Percentiles rank a stretch among this genome's conserved stretches.
Conservation (phyloP, 441 rosid species). For the Pelargonium citronellum region DNA sequence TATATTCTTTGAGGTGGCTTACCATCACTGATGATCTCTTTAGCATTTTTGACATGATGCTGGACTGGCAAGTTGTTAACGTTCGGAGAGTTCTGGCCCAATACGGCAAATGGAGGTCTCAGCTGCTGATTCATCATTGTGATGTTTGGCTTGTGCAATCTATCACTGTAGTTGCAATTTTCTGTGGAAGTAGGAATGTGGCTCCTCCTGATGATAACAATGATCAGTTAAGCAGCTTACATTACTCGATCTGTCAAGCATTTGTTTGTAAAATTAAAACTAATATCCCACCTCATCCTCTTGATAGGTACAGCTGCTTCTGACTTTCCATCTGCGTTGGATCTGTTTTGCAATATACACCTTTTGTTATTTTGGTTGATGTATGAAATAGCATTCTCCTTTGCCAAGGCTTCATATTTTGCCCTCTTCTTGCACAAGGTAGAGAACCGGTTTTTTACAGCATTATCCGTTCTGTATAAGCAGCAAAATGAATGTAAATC, state of each 20-base stretch:
- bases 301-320: conserved; percentile 46
- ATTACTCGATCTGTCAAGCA: neutral
- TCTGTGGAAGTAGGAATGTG: conserved; percentile 47
- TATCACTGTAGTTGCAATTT: conserved; percentile 39
- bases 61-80: conserved; percentile 25
- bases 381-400: conserved; percentile 54
- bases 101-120: conserved; percentile 60
- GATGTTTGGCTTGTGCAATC: conserved; percentile 48
- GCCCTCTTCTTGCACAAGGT: conserved; percentile 97
- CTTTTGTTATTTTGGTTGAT: conserved; percentile 69
- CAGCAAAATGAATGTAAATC: conserved; percentile 6
- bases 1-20: conserved; percentile 18
- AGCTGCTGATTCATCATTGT: conserved; percentile 39
- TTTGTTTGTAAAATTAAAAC: conserved; percentile 4
- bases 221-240: conserved; percentile 8
- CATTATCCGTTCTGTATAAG: conserved; percentile 85
- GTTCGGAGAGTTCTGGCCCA: conserved; percentile 47
- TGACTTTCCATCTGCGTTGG: conserved; percentile 33
- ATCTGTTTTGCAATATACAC: conserved; percentile 39
- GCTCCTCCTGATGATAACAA: conserved; percentile 48
- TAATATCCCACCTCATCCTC: conserved; percentile 49
- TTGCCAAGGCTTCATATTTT: conserved; percentile 82
- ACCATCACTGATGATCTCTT: conserved; percentile 50
- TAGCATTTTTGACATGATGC: conserved; percentile 28
- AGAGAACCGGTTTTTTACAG: conserved; percentile 92